Evolutionary conservation across 2,329 filamentous ascomycete genomes (phyloP).

Genomic region (Arachnopeziza araneosa): DNA sequence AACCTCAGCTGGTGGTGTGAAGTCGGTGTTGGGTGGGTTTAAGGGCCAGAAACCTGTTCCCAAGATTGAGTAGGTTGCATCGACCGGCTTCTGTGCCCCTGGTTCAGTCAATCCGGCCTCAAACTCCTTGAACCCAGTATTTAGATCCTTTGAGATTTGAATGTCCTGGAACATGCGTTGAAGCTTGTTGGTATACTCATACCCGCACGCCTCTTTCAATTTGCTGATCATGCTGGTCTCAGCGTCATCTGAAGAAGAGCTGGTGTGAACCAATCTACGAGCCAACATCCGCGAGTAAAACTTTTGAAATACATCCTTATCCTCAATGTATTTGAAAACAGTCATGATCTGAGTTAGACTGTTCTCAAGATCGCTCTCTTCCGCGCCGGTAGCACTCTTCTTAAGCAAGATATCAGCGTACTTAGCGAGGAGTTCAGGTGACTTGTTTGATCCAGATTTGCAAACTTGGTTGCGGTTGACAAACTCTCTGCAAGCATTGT

Average conservation of each 20-base stretch:
- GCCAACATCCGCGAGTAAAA: slow-evolving; percentile 98
- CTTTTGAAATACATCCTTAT: slow-evolving; percentile 99
- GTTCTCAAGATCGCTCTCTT: slow-evolving; percentile 89
- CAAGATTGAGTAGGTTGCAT: slow-evolving; percentile 86
- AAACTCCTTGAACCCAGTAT: slow-evolving; percentile 78
- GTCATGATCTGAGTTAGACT: slow-evolving; percentile 94
- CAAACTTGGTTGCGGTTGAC: slow-evolving; percentile 97
- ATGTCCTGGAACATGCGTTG: slow-evolving; percentile 99
- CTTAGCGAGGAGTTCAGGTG: slow-evolving; percentile 89
- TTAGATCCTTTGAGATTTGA: slow-evolving; percentile 97
- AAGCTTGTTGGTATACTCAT: slow-evolving; percentile 98
- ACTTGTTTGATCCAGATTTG: slow-evolving; percentile 88
- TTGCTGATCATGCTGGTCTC: slow-evolving; percentile 99
- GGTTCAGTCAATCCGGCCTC: slow-evolving; percentile 60
- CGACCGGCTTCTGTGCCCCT: slow-evolving; percentile 61
- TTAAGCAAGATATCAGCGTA: slow-evolving; percentile 90
- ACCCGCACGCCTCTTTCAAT: slow-evolving; percentile 95
- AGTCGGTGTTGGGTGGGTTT: slow-evolving; percentile 78
- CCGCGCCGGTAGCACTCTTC: slow-evolving; percentile 87
- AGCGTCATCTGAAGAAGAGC: slow-evolving; percentile 91
- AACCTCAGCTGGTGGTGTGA: slow-evolving; percentile 81
- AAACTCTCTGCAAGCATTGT: slow-evolving; percentile 96
- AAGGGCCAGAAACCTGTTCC: slow-evolving; percentile 98
- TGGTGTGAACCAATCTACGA: slow-evolving; percentile 88
- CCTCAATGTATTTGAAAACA: slow-evolving; percentile 99